Percentiles rank a stretch among this genome's conserved stretches.
Evolutionary conservation across 768 basidiomycete species (phyloP).

Genomic region (Xerocomus brunneocitrinus): DNA sequence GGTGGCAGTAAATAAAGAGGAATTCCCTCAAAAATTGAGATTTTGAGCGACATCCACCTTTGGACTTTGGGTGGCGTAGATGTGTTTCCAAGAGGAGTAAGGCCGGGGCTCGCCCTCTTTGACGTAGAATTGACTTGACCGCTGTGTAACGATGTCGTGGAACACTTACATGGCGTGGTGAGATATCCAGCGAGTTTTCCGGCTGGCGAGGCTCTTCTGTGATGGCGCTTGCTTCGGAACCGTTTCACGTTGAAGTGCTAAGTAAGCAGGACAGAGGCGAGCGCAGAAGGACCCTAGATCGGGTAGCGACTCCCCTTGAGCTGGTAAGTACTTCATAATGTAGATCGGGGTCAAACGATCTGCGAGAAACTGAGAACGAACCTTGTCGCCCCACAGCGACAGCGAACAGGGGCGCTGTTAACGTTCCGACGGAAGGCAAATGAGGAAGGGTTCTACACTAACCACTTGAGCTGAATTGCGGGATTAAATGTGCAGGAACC

Average conservation of each 20-base stretch:
- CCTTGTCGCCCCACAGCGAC: not conserved
- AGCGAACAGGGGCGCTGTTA: not conserved
- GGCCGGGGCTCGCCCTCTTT: not conserved
- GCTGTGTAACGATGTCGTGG: not conserved
- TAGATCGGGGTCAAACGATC: not conserved
- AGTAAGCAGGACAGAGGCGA: not conserved
- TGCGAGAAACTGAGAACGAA: not conserved
- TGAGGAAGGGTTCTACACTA: not conserved
- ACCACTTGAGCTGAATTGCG: not conserved
- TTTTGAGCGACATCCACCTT: not conserved
- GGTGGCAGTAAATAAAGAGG: not conserved
- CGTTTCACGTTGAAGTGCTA: not conserved
- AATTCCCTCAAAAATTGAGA: not conserved
- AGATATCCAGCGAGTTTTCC: not conserved
- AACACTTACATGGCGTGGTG: not conserved
- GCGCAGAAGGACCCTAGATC: not conserved
- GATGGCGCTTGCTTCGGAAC: not conserved
- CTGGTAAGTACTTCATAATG: not conserved
- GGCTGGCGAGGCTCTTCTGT: not conserved
- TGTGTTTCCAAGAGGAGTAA: not conserved
- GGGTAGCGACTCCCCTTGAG: not conserved
- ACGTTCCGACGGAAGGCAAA: slow-evolving; percentile 16
- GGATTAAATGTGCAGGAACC: not conserved
- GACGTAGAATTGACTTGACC: not conserved
- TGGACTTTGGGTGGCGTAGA: slow-evolving; percentile 3